Conservation (phyloP, 495 filamentous ascomycete species). For the Podospora pseudopauciseta region DNA sequence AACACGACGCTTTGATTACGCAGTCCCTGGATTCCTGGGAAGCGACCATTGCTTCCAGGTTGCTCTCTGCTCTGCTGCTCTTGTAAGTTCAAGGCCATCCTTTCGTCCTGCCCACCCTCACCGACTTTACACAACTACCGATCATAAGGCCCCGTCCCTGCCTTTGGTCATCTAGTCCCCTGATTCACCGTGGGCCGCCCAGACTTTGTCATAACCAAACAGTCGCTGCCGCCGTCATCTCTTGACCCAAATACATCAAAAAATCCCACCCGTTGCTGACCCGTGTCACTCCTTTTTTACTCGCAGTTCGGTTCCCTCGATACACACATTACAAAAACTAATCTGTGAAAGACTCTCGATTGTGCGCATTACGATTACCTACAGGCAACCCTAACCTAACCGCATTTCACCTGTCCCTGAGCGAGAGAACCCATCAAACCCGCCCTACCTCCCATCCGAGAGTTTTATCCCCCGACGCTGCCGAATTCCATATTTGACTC, state of each 20-base stretch:
- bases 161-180: background rate
- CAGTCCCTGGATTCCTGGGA: background rate
- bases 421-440: background rate
- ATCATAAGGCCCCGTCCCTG: background rate
- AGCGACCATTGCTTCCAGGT: background rate
- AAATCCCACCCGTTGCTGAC: constrained; percentile 1
- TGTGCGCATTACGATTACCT: background rate
- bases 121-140: background rate
- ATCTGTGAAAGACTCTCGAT: background rate
- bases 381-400: background rate
- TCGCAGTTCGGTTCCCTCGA: background rate
- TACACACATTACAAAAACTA: background rate
- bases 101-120: background rate
- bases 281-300: constrained; percentile 10
- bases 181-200: background rate
- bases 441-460: background rate
- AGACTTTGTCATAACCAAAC: background rate
- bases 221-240: background rate
- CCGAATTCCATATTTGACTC: background rate
- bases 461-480: background rate
- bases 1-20: background rate
- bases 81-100: constrained; percentile 1
- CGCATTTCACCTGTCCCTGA: background rate
- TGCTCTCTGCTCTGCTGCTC: too few species aligned
- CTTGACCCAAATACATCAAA: background rate